Evolutionary conservation across 768 basidiomycete genomes (phyloP), one percentile per base, ranked within the genome.

Genomic region (Rhizopogon vulgaris): DNA sequence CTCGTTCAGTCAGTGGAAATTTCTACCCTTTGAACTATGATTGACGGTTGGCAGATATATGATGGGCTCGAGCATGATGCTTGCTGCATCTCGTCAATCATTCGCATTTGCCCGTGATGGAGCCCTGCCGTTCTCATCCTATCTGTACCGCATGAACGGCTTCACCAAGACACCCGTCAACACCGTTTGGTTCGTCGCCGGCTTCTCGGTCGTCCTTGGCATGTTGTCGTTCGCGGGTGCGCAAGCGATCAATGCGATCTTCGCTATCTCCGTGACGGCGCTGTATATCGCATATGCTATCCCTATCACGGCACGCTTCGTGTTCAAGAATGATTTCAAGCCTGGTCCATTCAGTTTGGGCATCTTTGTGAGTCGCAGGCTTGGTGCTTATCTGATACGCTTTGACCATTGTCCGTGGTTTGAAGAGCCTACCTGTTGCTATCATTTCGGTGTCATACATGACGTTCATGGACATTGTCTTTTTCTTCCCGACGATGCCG

Each of bases 91-190:
- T 0, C 76, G 78, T 15, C 79, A 79, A 60, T 70, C 72, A 6
- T 82, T 80, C 51, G 79, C 79, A 0, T 81, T 82, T 58, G 67
- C 79, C 2, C 73, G 83, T 11, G 79, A 84, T 56, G 80, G 81
- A 25, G 83, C 78, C 2, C 75, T 85, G 5, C 83, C 83, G 1
- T 67, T 80, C 43, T 84, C 83, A 1, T 56, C 57, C 4, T 74
- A 68, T 49, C 69, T 83, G 17, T 83, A 83, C 58, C 70, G 75
- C 56, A 75, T 85, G 68, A 78, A 82, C 60, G 49, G 56, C 4
- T 70, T 60, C 51, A 82, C 78, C 3, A 68, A 71, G 25, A 79
- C 80, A 7, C 83, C 83, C 1, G 76, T 81, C 17, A 77, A 81
- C 60, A 75, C 78, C 4, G 83, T 83, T 25, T 82, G 79, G 78